Base-by-base conservation (phyloP, 179 eudicot genomes). In the Amaranthus tricolor region DNA sequence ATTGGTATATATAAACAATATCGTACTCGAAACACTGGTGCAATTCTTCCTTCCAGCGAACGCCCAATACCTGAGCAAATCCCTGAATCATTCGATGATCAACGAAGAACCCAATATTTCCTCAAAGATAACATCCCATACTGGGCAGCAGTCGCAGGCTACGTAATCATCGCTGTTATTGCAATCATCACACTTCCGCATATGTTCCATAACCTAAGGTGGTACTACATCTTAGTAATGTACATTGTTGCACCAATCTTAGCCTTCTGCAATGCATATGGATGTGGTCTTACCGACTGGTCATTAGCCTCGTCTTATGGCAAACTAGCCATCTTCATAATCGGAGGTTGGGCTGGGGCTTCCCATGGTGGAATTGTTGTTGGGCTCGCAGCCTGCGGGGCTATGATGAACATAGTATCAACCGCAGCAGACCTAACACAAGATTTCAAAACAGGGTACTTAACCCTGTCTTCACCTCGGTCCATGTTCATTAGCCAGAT, bases 251-350 rank as follows among this genome's bases (percentile, higher is more conserved):
- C 97, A 7, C 97, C 97, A 0, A 66, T 74, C 7, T 74, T 92
- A n/a, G 97, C 92, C 55, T 92, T 92, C 74, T 92, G 97, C 72
- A 92, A 92, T 49, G 91, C 97, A 6, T 92, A 92, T 61, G 97
- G 97, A 4, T 88, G 91, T 66, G 97, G 97, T 6, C 86, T 92
- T 0, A 92, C 97, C 2, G 96, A 92, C 59, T 92, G 97, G 97
- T 92, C 97, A 20, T 59, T 92, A 71, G 97, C 96, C 2, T 89
- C 97, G 2, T 90, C 88, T 53, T 92, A 92, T 17, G 97, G 96
- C 12, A 92, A 92, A 75, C 63, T 92, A 3, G 97, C 91, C 0
- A 92, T 92, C 79, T 88, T 92, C 52, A 71, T 77, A 0, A 77
- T 92, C 14, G 94, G 97, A 1, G 88, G 94, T 31, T 92, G 97